Conservation (phyloP, 441 rosid species). For the Arabidopsis hybrid region DNA sequence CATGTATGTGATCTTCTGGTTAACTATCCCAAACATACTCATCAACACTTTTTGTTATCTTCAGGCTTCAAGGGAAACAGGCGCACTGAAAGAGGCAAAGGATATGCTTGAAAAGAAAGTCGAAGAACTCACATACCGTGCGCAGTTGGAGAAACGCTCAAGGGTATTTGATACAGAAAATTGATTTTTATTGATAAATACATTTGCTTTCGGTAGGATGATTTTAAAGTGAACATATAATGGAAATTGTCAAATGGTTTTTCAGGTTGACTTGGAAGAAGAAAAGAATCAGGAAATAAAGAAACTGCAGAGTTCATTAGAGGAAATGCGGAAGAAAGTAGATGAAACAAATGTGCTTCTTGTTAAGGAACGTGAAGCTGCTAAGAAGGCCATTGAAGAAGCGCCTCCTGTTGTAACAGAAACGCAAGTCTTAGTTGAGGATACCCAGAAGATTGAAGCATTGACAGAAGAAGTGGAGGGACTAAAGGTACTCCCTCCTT, state of each 20-base stretch:
- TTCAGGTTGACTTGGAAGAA: constrained; percentile 91
- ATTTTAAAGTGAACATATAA: neutral
- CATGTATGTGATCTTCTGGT: neutral
- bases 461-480: constrained; percentile 79
- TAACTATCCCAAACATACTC: neutral
- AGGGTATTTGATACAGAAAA: constrained; percentile 56
- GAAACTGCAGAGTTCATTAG: constrained; percentile 72
- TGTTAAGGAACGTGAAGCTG: constrained; percentile 75
- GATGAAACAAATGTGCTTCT: constrained; percentile 76
- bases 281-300: constrained; percentile 79
- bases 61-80: constrained; percentile 98
- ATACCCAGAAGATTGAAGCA: constrained; percentile 76
- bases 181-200: neutral
- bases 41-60: constrained; percentile 19
- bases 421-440: constrained; percentile 90
- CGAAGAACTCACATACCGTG: constrained; percentile 98
- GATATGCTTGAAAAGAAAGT: constrained; percentile 96
- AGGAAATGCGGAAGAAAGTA: constrained; percentile 76
- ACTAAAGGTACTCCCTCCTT: constrained; percentile 61
- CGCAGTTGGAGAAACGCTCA: constrained; percentile 90
- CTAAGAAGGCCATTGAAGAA: constrained; percentile 83
- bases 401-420: constrained; percentile 92
- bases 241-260: neutral
- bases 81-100: constrained; percentile 97
- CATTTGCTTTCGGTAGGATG: neutral